These are phyloP conservation scores for Paragyromitra xinjiangensis DNA, from an alignment of 495 filamentous ascomycete species.

Conservation along the genomic window DNA sequence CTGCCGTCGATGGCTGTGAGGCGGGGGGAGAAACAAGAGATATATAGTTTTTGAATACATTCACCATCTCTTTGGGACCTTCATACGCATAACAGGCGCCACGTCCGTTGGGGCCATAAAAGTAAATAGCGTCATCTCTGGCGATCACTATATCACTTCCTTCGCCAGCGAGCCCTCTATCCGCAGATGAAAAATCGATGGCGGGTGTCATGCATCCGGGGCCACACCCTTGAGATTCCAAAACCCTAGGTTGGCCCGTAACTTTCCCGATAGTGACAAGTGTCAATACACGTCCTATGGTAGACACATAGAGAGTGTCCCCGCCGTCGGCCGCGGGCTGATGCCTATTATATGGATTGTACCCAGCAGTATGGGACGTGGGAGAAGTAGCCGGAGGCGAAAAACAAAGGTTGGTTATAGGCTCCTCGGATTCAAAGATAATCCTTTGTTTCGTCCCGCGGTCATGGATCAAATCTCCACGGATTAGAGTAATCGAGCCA, in stretches of 20 bases:
- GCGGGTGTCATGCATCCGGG: conserved; percentile 85
- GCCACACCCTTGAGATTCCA: conserved; percentile 89
- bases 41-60: conserved; percentile 84
- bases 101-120: conserved; percentile 84
- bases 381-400: conserved; percentile 52
- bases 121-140: conserved; percentile 93
- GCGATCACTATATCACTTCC: conserved; percentile 88
- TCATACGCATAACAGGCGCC: conserved; percentile 90
- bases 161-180: conserved; percentile 58
- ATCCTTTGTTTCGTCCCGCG: conserved; percentile 94
- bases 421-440: conserved; percentile 96
- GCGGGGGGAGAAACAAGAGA: conserved; percentile 84
- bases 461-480: conserved; percentile 94
- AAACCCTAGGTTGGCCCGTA: conserved; percentile 83
- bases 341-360: conserved; percentile 45
- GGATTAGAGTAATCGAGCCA: conserved; percentile 89
- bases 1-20: conserved; percentile 55
- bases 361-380: conserved; percentile 39
- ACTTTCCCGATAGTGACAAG: conserved; percentile 84
- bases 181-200: conserved; percentile 54
- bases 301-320: conserved; percentile 83
- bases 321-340: conserved; percentile 52
- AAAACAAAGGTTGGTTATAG: conserved; percentile 73
- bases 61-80: conserved; percentile 82
- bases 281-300: conserved; percentile 86